These are phyloP conservation scores for Fusarium sp. DNA, from an alignment of 2,329 filamentous ascomycete genomes.

Conservation along the genomic window DNA sequence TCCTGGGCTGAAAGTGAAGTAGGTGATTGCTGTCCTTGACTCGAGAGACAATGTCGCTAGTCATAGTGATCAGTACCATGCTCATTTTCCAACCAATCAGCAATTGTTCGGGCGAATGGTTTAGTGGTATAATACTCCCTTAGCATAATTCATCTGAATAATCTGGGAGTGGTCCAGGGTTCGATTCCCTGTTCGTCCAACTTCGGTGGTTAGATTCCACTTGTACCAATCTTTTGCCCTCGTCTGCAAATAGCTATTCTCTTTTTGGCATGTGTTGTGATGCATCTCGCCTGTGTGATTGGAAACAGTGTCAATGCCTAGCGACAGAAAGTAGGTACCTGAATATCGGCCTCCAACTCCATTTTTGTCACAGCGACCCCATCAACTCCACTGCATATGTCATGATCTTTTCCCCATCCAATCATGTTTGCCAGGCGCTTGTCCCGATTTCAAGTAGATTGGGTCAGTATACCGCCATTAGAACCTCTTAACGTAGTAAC, in stretches of 20 bases:
- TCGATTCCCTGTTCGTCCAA: conserved; percentile 15
- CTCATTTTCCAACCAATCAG: conserved; percentile 5
- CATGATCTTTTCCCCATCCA: neutral
- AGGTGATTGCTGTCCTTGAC: no score
- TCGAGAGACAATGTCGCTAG: no score
- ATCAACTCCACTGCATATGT: neutral
- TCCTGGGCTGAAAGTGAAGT: no score
- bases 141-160: neutral
- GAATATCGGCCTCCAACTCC: neutral
- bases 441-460: neutral
- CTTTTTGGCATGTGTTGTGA: neutral
- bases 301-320: neutral
- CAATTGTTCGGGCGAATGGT: conserved; percentile 7
- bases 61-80: no score
- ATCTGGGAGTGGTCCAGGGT: conserved; percentile 11
- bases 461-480: neutral
- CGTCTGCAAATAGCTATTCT: neutral
- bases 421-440: neutral
- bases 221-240: neutral
- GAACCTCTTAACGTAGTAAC: neutral
- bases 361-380: neutral
- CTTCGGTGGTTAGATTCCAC: neutral
- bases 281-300: no score
- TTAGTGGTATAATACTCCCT: conserved; percentile 23
- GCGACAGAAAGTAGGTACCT: neutral